Percentiles rank a stretch among this genome's conserved stretches.
These are phyloP conservation scores for Spergularia bocconei DNA, from an alignment of 148 eudicot species.

Conservation along the genomic window DNA sequence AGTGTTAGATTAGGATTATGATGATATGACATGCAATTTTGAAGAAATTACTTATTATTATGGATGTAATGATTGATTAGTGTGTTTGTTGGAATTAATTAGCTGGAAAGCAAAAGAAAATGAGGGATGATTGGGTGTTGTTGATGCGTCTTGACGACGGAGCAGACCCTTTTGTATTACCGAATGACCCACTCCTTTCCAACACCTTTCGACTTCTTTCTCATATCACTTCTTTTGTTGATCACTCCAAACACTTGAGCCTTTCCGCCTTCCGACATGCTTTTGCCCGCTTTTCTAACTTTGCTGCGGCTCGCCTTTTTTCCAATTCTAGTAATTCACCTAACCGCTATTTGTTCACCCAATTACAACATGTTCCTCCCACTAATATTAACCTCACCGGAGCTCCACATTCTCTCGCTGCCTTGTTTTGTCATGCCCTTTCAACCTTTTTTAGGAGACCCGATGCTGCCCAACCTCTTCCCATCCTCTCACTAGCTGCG, in stretches of 20 bases:
- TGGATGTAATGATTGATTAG: too few relatives aligned
- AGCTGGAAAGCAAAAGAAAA: neutral
- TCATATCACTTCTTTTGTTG: neutral
- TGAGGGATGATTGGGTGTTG: slow-evolving; percentile 42
- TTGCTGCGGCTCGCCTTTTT: slow-evolving; percentile 46
- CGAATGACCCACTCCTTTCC: slow-evolving; percentile 45
- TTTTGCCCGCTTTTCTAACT: slow-evolving; percentile 50
- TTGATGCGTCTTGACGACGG: slow-evolving; percentile 47
- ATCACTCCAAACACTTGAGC: slow-evolving; percentile 35
- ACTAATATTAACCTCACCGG: slow-evolving; percentile 24
- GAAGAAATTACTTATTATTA: too few relatives aligned
- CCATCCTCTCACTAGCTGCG: slow-evolving; percentile 57
- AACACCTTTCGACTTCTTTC: slow-evolving; percentile 45
- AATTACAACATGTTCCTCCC: slow-evolving; percentile 29
- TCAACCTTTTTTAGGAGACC: slow-evolving; percentile 41
- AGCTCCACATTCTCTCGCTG: slow-evolving; percentile 26
- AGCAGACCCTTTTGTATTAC: slow-evolving; percentile 35
- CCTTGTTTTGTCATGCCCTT: slow-evolving; percentile 35
- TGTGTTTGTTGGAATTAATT: too few relatives aligned
- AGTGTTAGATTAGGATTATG: too few relatives aligned
- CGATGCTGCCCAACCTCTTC: slow-evolving; percentile 41
- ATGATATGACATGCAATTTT: too few relatives aligned
- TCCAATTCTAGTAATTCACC: slow-evolving; percentile 22
- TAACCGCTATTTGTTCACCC: slow-evolving; percentile 24
- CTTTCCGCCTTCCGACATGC: slow-evolving; percentile 45